A percentile compares a stretch with the other conserved stretches of the same genome.
These are phyloP conservation scores for Debaryomyces subglobosus DNA, from an alignment of 1,139 yeast species.

Conservation along the genomic window DNA sequence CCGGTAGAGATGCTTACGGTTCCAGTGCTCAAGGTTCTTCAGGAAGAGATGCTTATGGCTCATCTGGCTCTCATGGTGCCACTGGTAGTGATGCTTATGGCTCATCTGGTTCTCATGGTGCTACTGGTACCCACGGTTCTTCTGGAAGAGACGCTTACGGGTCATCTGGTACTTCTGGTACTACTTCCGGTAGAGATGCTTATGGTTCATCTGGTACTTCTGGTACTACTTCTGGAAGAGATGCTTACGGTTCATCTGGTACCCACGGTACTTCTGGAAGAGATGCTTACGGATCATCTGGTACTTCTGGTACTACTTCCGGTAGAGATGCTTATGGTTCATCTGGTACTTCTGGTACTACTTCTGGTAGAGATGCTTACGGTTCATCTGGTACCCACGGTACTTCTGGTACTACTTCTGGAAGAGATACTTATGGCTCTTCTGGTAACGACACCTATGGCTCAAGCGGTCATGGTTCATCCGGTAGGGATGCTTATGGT, in stretches of 20 bases:
- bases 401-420: conserved; percentile 6
- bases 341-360: conserved; percentile 2
- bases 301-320: conserved; percentile 11
- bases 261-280: conserved; percentile 15
- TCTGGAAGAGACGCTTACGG: conserved; percentile 14
- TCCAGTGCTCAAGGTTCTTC: conserved; percentile 15
- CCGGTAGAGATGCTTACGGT: conserved; percentile 14
- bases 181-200: conserved; percentile 11
- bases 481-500: conserved; percentile 14
- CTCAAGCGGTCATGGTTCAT: conserved; percentile 14
- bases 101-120: conserved; percentile 13
- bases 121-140: conserved; percentile 7
- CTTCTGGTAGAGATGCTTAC: conserved; percentile 14
- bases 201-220: conserved; percentile 13
- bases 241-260: conserved; percentile 10
- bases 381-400: conserved; percentile 13
- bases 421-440: conserved; percentile 11
- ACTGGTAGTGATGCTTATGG: conserved; percentile 12
- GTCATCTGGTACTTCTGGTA: conserved; percentile 10
- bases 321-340: conserved; percentile 14
- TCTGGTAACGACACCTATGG: conserved; percentile 11
- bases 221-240: conserved; percentile 12
- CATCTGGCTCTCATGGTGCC: conserved; percentile 17
- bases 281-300: conserved; percentile 15
- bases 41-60: conserved; percentile 17